Conservation (phyloP, 352 stramenopile species). For the Phytophthora fragariae region DNA sequence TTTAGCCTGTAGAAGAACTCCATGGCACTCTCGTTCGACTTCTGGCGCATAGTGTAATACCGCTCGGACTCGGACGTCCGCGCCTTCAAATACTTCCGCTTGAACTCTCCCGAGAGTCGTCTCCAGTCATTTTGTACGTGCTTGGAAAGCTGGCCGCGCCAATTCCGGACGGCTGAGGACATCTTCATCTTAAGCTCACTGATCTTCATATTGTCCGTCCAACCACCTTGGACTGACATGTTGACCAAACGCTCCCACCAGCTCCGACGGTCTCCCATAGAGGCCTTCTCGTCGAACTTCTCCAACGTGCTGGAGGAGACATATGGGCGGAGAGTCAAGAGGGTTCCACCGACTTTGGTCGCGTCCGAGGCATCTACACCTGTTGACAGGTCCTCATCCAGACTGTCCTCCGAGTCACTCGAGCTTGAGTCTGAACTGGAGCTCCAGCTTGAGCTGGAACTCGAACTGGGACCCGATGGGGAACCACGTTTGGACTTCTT, state of each 20-base stretch:
- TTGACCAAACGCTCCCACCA: conserved; percentile 8
- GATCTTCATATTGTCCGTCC: neutral
- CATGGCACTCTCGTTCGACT: no score
- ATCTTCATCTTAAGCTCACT: conserved; percentile 12
- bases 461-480: neutral
- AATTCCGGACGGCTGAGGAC: neutral
- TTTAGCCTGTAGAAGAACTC: neutral
- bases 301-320: neutral
- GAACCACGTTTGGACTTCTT: neutral
- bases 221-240: conserved; percentile 3
- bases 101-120: neutral
- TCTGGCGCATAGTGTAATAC: conserved; percentile 5
- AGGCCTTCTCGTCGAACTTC: conserved; percentile 7
- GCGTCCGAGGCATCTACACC: neutral
- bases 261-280: neutral
- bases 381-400: no score
- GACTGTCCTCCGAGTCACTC: no score
- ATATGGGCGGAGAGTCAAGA: neutral
- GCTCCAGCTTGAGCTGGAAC: neutral
- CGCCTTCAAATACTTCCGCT: conserved; percentile 1
- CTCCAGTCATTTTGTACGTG: neutral
- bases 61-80: neutral
- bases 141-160: conserved; percentile 1
- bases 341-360: neutral
- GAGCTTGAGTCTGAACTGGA: no score